Evolutionary conservation across 1,284 basidiomycete species (phyloP), one percentile per base, ranked within the genome.

Genomic region (Somion occarium): DNA sequence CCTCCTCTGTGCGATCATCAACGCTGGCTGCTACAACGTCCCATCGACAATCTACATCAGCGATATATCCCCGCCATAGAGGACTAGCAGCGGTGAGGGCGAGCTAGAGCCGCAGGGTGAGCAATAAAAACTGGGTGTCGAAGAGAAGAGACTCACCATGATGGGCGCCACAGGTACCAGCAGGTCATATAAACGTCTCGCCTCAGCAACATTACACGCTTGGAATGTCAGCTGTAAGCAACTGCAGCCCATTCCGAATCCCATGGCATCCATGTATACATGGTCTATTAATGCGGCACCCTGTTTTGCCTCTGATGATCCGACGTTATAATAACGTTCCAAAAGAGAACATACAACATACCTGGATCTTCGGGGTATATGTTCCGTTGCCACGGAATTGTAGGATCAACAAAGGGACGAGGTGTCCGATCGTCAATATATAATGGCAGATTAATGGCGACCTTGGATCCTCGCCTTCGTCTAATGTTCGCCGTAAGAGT

Each of bases 181-280:
- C 22, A 91, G 91, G 67, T 99, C 97, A 67, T 99, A 99, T 65
- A 98, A 82, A 47, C 88, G 77, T 60, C 93, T 79, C 3, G 97
- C 96, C 68, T 99, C 94, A 39, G 81, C 76, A 24, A 99, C 85
- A 68, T 93, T 93, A 69, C 91, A 96, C 0, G 94, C 90, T 69
- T 99, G 97, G 74, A 99, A 98, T 2, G 97, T 99, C 57, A 99
- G 80, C 65, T 99, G 97, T 47, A 99, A 74, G 70, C 97, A 99
- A 64, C 93, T 97, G 64, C 96, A 98, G 2, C 97, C 97, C 96
- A 98, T 99, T 42, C 97, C 97, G 68, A 99, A 99, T 22, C 95
- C 96, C 97, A 98, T 98, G 1, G 97, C 95, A 69, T 99, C 97
- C 78, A 99, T 83, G 69, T 99, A 99, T 59, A 99, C 94, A 69